Evolutionary conservation across 2,329 filamentous ascomycete genomes (phyloP), one percentile per base, ranked within the genome.

Genomic region (Diaporthe sp.): DNA sequence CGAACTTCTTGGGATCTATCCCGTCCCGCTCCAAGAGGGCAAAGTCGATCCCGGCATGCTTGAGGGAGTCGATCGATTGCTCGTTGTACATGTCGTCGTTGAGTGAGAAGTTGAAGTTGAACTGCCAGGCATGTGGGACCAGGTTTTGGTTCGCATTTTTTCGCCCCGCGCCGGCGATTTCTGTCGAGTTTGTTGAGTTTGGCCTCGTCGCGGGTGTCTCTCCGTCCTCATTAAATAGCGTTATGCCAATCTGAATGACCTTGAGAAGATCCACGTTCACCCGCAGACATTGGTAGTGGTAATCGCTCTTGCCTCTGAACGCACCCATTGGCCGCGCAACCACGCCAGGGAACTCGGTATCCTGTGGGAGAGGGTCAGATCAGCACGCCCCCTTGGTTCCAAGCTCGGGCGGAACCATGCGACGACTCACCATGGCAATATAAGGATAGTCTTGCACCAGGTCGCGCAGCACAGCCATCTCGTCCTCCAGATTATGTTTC

Each of bases 81-180:
- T 98, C 94, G 78, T 97, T 97, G 86, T 97, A 98, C 97, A 99
- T 99, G 85, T 99, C 97, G 53, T 96, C 92, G 79, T 97, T 94
- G 13, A 98, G 89, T 1, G 95, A 97, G 84, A 98, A 99, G 80
- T 96, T 94, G 86, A 99, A 99, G 88, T 99, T 98, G 89, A 99
- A 99, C 80, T 98, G 96, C 97, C 97, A 99, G 25, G 96, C 97
- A 82, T 94, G 97, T 22, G 95, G 96, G 76, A 95, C 92, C 67
- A 90, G 89, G 76, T 84, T 80, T 75, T 85, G 87, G 68, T 78
- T 83, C 28, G 83, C 84, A 34, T 84, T 83, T 77, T 86, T 84
- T 77, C 86, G 83, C 46, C 81, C 83, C 25, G 81, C 84, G 44
- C 82, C 80, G n/a, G 81, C 82, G 31, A 85, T 78, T 4, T 88